These are phyloP conservation scores for Malus sylvestris DNA, from an alignment of 306 rosid species.

Conservation along the genomic window DNA sequence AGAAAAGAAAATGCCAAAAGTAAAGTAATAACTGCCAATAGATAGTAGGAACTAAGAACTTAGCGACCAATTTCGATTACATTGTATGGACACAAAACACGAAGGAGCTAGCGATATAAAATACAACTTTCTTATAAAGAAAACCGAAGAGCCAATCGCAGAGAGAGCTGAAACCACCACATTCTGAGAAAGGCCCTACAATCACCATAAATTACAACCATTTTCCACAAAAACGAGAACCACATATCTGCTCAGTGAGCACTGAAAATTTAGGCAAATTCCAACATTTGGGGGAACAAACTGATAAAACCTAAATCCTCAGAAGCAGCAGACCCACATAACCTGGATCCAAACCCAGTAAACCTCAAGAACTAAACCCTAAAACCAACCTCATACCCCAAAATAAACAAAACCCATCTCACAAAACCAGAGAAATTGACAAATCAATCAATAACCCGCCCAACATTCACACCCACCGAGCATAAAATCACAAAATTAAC, in stretches of 20 bases:
- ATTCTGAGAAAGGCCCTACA: slow-evolving; percentile 3
- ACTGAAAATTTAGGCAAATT: background rate
- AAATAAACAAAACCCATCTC: slow-evolving; percentile 17
- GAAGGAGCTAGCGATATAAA: background rate
- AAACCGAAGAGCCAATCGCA: background rate
- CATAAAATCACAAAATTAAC: background rate
- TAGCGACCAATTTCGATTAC: background rate
- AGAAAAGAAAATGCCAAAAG: background rate
- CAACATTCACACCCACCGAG: background rate
- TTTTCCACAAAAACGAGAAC: background rate
- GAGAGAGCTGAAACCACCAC: background rate
- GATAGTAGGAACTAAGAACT: background rate
- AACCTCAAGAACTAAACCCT: slow-evolving; percentile 45
- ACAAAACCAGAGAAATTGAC: background rate
- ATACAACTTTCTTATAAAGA: background rate
- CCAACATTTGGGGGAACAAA: background rate
- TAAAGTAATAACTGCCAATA: background rate
- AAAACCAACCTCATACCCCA: slow-evolving; percentile 9
- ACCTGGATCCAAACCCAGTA: slow-evolving; percentile 19
- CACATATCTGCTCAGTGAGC: background rate
- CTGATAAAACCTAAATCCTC: background rate
- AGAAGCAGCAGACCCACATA: slow-evolving; percentile 7
- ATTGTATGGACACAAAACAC: background rate
- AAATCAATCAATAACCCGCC: slow-evolving; percentile 3
- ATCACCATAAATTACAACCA: background rate